Evolutionary conservation across 352 stramenopile species (phyloP), one percentile per base, ranked within the genome.

Genomic region (Phytophthora tentaculata): DNA sequence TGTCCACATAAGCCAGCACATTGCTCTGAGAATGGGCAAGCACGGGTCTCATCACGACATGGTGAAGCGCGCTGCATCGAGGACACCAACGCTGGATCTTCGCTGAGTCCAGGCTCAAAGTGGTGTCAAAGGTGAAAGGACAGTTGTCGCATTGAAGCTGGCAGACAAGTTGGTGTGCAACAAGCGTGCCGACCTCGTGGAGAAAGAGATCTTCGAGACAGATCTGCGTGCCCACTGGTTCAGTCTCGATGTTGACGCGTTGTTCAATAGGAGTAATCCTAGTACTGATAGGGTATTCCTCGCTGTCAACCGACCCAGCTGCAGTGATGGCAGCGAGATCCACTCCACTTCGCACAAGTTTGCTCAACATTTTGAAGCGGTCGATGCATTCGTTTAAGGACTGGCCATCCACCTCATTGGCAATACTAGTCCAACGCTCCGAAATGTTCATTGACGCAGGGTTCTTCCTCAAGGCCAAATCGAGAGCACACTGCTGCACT

Each of bases 301-400:
- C 35, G 35, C 35, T 43, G 5, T 0, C 14, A 43, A 17, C 5
- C 12, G 35, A n/a, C 29, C 14, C 29, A 14, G 29, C 14, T 37
- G 26, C 50, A 17, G 16, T 10, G 28, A 4, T 51, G 6, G 32
- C 43, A n/a, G 35, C 14, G 4, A 23, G 19, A 20, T 71, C 61
- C 19, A 71, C 26, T 17, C 56, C 61, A 14, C 47, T 68, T 5
- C 78, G 78, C 0, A 92, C 69, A 17, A 90, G 57, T 16, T 76
- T 56, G n/a, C 71, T 79, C 8, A 92, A 62, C 35, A 79, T 56
- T 57, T 90, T 86, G 60, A 84, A 92, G 10, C 84, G 84, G 35
- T 90, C 84, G 56, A 94, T 90, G 49, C 84, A 94, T 41, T 94
- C 83, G 59, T 85, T 91, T 37, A 94, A 49, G 5, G 79, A 81